Evolutionary conservation across 2,329 filamentous ascomycete genomes (phyloP).

Genomic region (Aspergillus versicolor): DNA sequence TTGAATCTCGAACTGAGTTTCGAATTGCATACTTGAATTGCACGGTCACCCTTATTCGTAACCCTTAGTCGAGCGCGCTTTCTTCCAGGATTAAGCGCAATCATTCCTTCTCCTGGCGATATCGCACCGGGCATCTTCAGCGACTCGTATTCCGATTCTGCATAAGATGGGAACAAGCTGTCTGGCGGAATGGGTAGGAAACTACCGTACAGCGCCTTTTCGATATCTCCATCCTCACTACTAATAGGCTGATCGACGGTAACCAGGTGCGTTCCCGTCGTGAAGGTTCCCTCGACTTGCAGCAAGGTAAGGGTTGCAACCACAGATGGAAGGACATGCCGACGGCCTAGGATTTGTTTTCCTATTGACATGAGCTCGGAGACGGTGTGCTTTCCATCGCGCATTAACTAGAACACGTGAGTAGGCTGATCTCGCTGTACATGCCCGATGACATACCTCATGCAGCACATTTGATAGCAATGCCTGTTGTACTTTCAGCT

Average conservation of each 20-base stretch:
- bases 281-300: conserved; percentile 93
- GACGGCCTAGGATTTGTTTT: conserved; percentile 86
- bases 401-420: conserved; percentile 64
- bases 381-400: conserved; percentile 90
- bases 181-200: conserved; percentile 78
- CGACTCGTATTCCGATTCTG: conserved; percentile 62
- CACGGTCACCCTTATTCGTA: conserved; percentile 82
- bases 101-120: conserved; percentile 65
- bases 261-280: conserved; percentile 85
- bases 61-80: conserved; percentile 73
- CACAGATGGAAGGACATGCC: conserved; percentile 85
- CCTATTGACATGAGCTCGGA: conserved; percentile 92
- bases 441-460: neutral
- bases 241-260: conserved; percentile 90
- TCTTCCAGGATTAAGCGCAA: conserved; percentile 72
- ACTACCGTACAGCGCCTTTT: conserved; percentile 84
- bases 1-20: too few relatives aligned
- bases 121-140: conserved; percentile 76
- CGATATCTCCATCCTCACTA: conserved; percentile 80
- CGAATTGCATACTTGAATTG: conserved; percentile 55
- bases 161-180: conserved; percentile 65
- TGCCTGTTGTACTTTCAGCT: neutral
- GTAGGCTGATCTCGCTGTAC: too few relatives aligned
- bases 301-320: conserved; percentile 75
- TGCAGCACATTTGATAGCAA: neutral